phyloP scores from a whole-genome alignment of 305 asterid species.

The Fraxinus sp. region DNA sequence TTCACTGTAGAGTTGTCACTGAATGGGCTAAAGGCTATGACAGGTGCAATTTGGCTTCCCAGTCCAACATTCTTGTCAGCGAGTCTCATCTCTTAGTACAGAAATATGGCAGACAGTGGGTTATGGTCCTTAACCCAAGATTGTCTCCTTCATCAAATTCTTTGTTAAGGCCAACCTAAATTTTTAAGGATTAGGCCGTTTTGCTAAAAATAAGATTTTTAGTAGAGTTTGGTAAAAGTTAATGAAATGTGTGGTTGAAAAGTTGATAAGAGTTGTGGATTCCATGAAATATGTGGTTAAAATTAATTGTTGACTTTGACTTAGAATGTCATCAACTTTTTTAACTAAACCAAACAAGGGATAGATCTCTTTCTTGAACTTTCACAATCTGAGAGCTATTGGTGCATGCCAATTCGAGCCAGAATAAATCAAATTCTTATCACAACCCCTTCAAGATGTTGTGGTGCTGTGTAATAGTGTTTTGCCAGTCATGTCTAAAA shows the following conservation, averaged over 20 bases:
- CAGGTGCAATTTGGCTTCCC: neutral
- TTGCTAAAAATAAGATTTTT: neutral
- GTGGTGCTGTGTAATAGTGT: neutral
- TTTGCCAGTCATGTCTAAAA: neutral
- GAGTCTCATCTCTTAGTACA: neutral
- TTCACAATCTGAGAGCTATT: neutral
- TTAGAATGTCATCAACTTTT: neutral
- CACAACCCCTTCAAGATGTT: neutral
- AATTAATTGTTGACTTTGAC: neutral
- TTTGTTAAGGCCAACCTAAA: neutral
- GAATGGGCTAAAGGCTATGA: neutral
- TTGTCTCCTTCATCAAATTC: neutral
- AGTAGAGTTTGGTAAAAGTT: neutral
- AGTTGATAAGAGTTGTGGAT: neutral
- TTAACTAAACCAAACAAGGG: neutral
- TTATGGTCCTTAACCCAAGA: neutral
- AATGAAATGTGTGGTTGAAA: neutral
- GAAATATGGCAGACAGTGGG: neutral
- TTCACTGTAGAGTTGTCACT: neutral
- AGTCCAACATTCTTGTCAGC: neutral
- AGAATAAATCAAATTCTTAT: neutral
- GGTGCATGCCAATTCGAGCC: neutral
- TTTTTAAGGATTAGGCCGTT: neutral
- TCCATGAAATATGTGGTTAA: neutral
- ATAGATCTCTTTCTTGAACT: neutral